Evolutionary conservation across 2,329 filamentous ascomycete genomes (phyloP), one percentile per base, ranked within the genome.

Genomic region (Chaetomium sp.): DNA sequence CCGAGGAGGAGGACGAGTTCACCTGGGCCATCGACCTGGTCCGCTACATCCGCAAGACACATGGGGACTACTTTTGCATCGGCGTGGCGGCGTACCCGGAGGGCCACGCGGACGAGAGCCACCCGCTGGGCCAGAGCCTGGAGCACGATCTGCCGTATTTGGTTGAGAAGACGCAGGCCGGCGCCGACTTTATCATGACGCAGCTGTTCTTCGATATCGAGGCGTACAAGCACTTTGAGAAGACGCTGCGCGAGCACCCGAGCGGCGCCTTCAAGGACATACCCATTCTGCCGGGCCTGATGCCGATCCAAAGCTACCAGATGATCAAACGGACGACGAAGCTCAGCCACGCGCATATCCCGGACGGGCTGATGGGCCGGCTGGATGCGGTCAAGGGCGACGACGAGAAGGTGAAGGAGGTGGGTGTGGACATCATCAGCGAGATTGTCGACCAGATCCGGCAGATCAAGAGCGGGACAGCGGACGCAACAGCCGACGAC

Each of bases 111-210:
- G 91, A 96, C 67, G 90, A 95, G 70, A 89, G 86, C 59, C 87
- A 95, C 70, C 92, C 92, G 1, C 69, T 77, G 37, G 81, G 78
- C 33, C 83, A 86, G 71, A 83, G 79, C 62, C 67, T 85, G 40
- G 89, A 95, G 66, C 81, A 88, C 60, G 94, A 99, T 72, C 73
- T 99, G 57, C 89, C 91, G 0, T 95, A 88, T 66, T 77, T 99
- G 53, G 82, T 95, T 9, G 91, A 96, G 63, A 99, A 99, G 78
- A 87, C 87, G 0, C 79, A 86, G 64, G 94, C 94, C 3, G 94
- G 94, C 1, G 94, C 91, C 50, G 91, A 97, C 72, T 99, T 99
- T 68, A 88, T 99, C 72, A 96, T 99, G 89, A 97, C 94, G 0
- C 94, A 99, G 71, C 79, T 99, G 7, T 97, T 96, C 72, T 99